phyloP scores from a whole-genome alignment of 345 rosid species.

The Camelina sativa region DNA sequence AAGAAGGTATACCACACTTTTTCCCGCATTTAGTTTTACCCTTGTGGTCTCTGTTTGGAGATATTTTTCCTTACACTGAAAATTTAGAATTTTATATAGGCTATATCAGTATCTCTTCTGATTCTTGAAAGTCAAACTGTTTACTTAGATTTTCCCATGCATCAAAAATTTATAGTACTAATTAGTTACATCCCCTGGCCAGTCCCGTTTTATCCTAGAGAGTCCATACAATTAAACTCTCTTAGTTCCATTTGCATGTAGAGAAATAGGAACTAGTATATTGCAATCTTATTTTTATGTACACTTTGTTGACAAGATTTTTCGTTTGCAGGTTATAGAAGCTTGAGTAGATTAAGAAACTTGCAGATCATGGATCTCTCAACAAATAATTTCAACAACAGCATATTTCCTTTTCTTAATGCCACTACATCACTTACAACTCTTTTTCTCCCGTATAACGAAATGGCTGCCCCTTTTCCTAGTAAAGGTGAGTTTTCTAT shows the following conservation, averaged over 20 bases:
- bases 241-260: too few species aligned
- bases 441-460: not conserved
- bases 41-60: not conserved
- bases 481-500: not conserved
- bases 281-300: not conserved
- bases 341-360: slow-evolving; percentile 17
- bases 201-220: too few species aligned
- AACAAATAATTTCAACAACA: slow-evolving; percentile 9
- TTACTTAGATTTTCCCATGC: too few species aligned
- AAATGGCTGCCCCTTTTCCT: slow-evolving; percentile 5
- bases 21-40: not conserved
- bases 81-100: too few species aligned
- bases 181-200: too few species aligned
- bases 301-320: not conserved
- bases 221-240: too few species aligned
- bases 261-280: too few species aligned
- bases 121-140: too few species aligned
- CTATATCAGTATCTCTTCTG: too few species aligned
- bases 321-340: slow-evolving; percentile 20
- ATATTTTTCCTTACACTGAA: not conserved
- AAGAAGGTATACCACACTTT: slow-evolving; percentile 20
- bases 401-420: slow-evolving; percentile 17
- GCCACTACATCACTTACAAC: slow-evolving; percentile 27
- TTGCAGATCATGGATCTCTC: slow-evolving; percentile 20
- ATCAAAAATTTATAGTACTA: too few species aligned